Evolutionary conservation across 176 grass and related monocot species (phyloP), one percentile per base, ranked within the genome.

Genomic region (Eragrostis curvula): DNA sequence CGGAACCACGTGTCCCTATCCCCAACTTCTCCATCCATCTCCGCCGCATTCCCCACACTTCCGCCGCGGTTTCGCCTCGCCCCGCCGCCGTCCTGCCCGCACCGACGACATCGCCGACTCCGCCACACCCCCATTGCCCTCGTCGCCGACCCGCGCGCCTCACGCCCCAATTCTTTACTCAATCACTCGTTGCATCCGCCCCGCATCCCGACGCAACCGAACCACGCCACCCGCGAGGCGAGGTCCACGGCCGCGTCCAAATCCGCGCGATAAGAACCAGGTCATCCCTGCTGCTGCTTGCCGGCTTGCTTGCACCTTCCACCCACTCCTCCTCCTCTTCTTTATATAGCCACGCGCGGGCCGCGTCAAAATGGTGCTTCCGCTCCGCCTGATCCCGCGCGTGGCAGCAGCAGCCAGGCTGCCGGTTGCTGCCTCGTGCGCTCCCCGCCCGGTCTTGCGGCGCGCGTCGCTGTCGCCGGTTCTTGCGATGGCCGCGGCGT

Each of bases 401-500:
- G 56, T 71, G n/a, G 70, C 68, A 5, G 63, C 63, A 25, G 66
- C 66, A 17, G 68, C 69, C 69, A 74, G 81, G 62, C 30, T 45
- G 49, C 61, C 70, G 36, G 39, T 28, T 9, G 24, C 79, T 4
- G 39, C 73, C 65, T 78, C 68, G 16, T 66, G 78, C 49, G 73
- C 48, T 55, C 60, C 67, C 39, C 79, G 71, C 18, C 70, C 28
- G 43, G 12, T 44, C 48, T 67, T 40, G 51, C 60, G 49, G 32
- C 23, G 61, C 49, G 40, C 7, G 46, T 9, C 9, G 60, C 55
- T 57, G 8, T n/a, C n/a, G 16, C 30, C 64, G 23, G 16, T 49
- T 21, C 60, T 63, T 40, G 72, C 89, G 83, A 95, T 98, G 92
- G 90, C 92, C 24, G 53, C 76, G 61, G 44, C 85, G n/a, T 83